Evolutionary conservation across 176 grass and related monocot genomes (phyloP).

Genomic region (Avena sativa): DNA sequence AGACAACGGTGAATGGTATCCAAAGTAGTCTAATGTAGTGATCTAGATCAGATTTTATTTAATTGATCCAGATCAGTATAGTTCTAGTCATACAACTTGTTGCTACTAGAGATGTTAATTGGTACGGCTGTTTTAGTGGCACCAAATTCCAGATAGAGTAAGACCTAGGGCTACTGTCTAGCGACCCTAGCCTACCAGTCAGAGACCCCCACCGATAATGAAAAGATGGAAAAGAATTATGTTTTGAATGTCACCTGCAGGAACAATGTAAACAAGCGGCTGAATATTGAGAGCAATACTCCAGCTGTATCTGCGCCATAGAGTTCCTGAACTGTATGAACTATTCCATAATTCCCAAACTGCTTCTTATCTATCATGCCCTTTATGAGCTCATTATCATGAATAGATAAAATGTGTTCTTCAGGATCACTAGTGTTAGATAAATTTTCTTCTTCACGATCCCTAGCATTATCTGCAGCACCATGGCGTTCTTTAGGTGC

Average conservation of each 20-base stretch:
- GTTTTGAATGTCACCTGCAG: constrained; percentile 67
- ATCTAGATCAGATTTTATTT: neutral
- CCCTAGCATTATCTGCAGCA: neutral
- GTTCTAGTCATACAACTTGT: constrained; percentile 1
- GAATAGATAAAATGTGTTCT: constrained; percentile 55
- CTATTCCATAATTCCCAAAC: constrained; percentile 80
- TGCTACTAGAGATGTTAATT: neutral
- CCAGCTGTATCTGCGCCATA: constrained; percentile 87
- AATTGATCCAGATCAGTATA: too few relatives aligned
- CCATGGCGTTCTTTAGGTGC: neutral
- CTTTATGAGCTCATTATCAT: constrained; percentile 76
- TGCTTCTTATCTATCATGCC: constrained; percentile 97
- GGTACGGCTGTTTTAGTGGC: neutral
- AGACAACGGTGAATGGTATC: neutral
- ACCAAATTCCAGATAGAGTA: constrained; percentile 11
- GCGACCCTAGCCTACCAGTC: neutral
- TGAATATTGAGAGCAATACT: constrained; percentile 80
- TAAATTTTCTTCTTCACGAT: neutral
- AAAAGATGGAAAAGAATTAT: constrained; percentile 7
- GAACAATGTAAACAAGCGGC: constrained; percentile 89
- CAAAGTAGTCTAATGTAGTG: neutral
- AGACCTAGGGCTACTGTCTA: constrained; percentile 1
- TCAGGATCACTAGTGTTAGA: constrained; percentile 13
- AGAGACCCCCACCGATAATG: neutral
- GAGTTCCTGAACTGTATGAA: constrained; percentile 90